A percentile compares a stretch with the other conserved stretches of the same genome.
Conservation (phyloP, 2,329 filamentous ascomycete genomes). For the Microcyclosporella mali region DNA sequence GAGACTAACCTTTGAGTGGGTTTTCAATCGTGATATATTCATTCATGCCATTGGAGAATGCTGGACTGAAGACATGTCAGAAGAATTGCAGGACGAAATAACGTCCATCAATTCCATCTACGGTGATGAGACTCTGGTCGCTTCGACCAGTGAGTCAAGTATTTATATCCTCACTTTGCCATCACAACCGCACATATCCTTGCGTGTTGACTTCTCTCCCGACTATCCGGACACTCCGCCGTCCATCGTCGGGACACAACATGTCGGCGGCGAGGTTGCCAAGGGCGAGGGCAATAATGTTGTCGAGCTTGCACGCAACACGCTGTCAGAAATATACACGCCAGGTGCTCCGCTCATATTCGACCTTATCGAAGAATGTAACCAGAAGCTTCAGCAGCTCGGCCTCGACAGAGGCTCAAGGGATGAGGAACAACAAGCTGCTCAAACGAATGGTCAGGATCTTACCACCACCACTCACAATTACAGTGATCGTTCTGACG, state of each 20-base stretch:
- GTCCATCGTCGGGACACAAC: conserved; percentile 69
- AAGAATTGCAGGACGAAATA: conserved; percentile 62
- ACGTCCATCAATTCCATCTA: conserved; percentile 83
- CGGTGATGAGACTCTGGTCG: conserved; percentile 56
- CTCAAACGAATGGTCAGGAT: conserved; percentile 29
- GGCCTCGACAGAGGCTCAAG: conserved; percentile 21
- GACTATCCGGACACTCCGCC: conserved; percentile 72
- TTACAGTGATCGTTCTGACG: conserved; percentile 11
- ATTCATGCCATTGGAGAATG: no score
- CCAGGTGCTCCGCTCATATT: conserved; percentile 79
- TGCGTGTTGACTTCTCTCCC: conserved; percentile 60
- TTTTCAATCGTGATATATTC: no score
- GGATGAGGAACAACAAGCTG: conserved; percentile 25
- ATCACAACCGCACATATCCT: conserved; percentile 48
- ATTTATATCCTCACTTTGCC: conserved; percentile 63
- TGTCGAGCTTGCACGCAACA: conserved; percentile 61
- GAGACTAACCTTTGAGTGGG: no score
- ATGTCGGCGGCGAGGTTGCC: conserved; percentile 60
- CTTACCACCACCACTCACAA: conserved; percentile 1
- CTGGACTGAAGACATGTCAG: conserved; percentile 31
- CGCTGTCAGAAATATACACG: conserved; percentile 61
- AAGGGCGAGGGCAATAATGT: conserved; percentile 66
- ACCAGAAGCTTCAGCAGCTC: conserved; percentile 30
- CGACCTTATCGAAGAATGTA: conserved; percentile 67
- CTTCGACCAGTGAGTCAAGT: conserved; percentile 2